phyloP scores from a whole-genome alignment of 1,284 basidiomycete genomes.

The Ganoderma leucocontextum region DNA sequence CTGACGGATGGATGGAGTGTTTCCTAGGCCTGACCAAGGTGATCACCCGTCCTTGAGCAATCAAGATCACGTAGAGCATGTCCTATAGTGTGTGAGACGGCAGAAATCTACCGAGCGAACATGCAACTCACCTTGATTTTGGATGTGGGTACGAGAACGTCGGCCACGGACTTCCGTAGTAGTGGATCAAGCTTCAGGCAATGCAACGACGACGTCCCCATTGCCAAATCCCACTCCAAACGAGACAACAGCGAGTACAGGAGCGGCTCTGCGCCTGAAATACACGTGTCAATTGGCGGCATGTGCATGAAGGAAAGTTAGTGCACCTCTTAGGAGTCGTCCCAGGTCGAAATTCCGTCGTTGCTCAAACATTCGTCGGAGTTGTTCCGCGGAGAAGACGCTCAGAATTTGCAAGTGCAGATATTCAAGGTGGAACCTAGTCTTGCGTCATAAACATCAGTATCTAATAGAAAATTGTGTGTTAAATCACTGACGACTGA shows the following conservation, averaged over 20 bases:
- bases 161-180: slow-evolving; percentile 76
- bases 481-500: slow-evolving; percentile 76
- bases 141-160: slow-evolving; percentile 77
- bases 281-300: neutral
- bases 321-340: slow-evolving; percentile 80
- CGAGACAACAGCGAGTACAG: slow-evolving; percentile 74
- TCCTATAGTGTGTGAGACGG: slow-evolving; percentile 59
- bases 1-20: slow-evolving; percentile 95
- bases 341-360: slow-evolving; percentile 93
- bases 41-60: slow-evolving; percentile 83
- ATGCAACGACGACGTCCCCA: slow-evolving; percentile 83
- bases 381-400: slow-evolving; percentile 86
- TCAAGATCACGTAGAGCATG: slow-evolving; percentile 89
- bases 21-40: slow-evolving; percentile 91
- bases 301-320: neutral
- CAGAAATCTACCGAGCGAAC: neutral
- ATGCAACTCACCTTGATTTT: slow-evolving; percentile 74
- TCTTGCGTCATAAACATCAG: slow-evolving; percentile 72
- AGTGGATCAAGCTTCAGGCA: slow-evolving; percentile 79
- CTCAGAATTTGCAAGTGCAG: slow-evolving; percentile 93
- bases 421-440: slow-evolving; percentile 93
- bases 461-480: slow-evolving; percentile 7
- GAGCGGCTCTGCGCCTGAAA: slow-evolving; percentile 82
- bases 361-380: slow-evolving; percentile 86
- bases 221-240: slow-evolving; percentile 82